Evolutionary conservation across 768 basidiomycete species (phyloP).

Genomic region (Myochromella boudieri): DNA sequence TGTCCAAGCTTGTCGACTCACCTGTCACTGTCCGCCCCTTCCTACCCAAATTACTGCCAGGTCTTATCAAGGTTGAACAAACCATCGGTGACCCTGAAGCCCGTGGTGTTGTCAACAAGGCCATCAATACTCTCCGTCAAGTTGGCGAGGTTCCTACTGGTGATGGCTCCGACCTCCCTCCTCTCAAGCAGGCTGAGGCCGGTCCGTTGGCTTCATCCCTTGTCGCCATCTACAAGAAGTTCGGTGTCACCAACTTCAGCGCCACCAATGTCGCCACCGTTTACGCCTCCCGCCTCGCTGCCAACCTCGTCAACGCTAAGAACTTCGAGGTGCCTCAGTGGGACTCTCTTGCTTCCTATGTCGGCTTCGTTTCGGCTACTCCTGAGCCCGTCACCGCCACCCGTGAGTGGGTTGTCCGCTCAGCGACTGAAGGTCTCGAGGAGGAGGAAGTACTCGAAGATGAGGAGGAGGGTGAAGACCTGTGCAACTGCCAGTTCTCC

Average conservation of each 20-base stretch:
- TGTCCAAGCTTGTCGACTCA: constrained; percentile 97
- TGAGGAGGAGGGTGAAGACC: constrained; percentile 97
- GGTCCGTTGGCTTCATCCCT: constrained; percentile 66
- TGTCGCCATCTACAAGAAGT: constrained; percentile 82
- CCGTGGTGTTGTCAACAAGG: constrained; percentile 86
- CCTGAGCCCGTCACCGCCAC: constrained; percentile 69
- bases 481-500: constrained; percentile 99
- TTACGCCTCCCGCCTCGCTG: constrained; percentile 79
- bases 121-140: constrained; percentile 94
- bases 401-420: constrained; percentile 88
- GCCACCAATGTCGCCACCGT: constrained; percentile 56
- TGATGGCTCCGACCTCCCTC: constrained; percentile 91
- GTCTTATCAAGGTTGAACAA: constrained; percentile 92
- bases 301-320: constrained; percentile 85
- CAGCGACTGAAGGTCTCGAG: constrained; percentile 74
- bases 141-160: constrained; percentile 88
- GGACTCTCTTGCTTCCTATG: constrained; percentile 78
- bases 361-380: constrained; percentile 61
- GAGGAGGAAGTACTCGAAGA: constrained; percentile 74
- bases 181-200: constrained; percentile 75
- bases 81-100: constrained; percentile 98
- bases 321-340: constrained; percentile 90
- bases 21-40: constrained; percentile 94
- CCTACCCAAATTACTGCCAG: constrained; percentile 93
- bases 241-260: constrained; percentile 54